Evolutionary conservation across 257 asterid genomes (phyloP), one percentile per base, ranked within the genome.

Genomic region (Galeopsis tetrahit): DNA sequence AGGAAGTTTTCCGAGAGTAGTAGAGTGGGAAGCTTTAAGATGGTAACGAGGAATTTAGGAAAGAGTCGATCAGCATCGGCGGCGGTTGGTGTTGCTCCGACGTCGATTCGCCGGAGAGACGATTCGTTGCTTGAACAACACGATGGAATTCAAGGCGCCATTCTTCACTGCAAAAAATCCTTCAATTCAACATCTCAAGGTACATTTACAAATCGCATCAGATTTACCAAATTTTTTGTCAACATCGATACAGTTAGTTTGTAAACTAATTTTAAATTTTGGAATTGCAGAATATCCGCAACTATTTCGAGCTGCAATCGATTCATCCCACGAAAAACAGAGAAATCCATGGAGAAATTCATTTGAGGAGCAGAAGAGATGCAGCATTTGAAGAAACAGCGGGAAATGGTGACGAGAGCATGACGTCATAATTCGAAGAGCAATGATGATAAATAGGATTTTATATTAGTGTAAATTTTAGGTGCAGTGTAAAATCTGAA

Each of bases 11-110:
- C 87, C 42, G 90, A 85, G 68, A 81, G 82, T 7, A 74, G 84
- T 46, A 75, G 91, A 15, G 78, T 77, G 0, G 86, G 89, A 7
- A 88, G 90, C 68, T 80, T 93, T 31, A 82, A 81, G 21, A 85
- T 82, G n/a, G 90, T 78, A 55, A 63, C 84, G 7, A 86, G 87
- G 71, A 88, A 80, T 59, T 69, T 89, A 3, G 95, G 81, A 6
- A 90, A 86, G 72, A 91, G 92, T 53, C 78, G 96, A 38, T 85
- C 97, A 8, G 88, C 90, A 0, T 73, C 97, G 0, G 82, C 94
- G 0, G 56, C 82, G 1, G 79, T 67, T 1, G 84, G 84, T 1
- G 56, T 31, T 8, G 74, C 78, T 34, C 72, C 82, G 48, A 72
- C 82, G 62, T 80, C 83, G 71, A 76, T 72, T 31, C 84, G 73